A percentile compares a stretch with the other conserved stretches of the same genome.
Conservation (phyloP, 2,329 filamentous ascomycete species). For the Coniochaeta hoffmannii region DNA sequence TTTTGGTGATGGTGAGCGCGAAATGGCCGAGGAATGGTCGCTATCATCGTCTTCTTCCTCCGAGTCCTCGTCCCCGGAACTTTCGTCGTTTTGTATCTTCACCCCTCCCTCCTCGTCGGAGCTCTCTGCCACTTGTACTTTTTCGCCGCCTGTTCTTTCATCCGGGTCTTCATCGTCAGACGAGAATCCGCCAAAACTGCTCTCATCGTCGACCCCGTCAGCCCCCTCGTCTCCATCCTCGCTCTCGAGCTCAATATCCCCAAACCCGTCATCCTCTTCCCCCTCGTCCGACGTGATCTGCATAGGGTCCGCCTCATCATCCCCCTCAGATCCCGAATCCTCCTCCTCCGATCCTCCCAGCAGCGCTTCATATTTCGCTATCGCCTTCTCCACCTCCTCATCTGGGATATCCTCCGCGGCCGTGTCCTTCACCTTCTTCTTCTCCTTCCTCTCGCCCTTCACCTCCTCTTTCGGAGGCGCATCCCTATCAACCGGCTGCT, state of each 20-base stretch:
- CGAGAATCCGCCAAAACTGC: not conserved
- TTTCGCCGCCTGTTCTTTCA: conserved; percentile 19
- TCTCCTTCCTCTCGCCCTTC: conserved; percentile 6
- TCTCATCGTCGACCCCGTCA: not conserved
- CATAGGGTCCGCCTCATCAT: conserved; percentile 27
- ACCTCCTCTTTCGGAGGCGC: not conserved
- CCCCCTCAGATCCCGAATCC: conserved; percentile 29
- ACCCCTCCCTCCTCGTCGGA: conserved; percentile 6
- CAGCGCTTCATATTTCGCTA: conserved; percentile 14
- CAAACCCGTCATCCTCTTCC: conserved; percentile 11
- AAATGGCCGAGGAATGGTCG: conserved; percentile 10
- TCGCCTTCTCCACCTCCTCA: conserved; percentile 12
- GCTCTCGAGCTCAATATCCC: conserved; percentile 16
- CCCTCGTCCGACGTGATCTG: conserved; percentile 15
- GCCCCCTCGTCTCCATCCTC: conserved; percentile 1
- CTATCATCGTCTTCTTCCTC: conserved; percentile 13
- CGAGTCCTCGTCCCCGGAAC: conserved; percentile 20
- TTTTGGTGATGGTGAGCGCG: conserved; percentile 12
- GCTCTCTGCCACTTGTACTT: not conserved
- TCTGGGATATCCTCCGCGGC: conserved; percentile 13
- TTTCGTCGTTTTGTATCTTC: too few species aligned
- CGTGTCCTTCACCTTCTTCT: conserved; percentile 9
- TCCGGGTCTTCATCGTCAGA: conserved; percentile 23
- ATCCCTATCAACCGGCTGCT: conserved; percentile 18
- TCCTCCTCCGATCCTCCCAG: conserved; percentile 17